These are phyloP conservation scores for Psilocybe cubensis DNA, from an alignment of 768 basidiomycete genomes.

Conservation along the genomic window DNA sequence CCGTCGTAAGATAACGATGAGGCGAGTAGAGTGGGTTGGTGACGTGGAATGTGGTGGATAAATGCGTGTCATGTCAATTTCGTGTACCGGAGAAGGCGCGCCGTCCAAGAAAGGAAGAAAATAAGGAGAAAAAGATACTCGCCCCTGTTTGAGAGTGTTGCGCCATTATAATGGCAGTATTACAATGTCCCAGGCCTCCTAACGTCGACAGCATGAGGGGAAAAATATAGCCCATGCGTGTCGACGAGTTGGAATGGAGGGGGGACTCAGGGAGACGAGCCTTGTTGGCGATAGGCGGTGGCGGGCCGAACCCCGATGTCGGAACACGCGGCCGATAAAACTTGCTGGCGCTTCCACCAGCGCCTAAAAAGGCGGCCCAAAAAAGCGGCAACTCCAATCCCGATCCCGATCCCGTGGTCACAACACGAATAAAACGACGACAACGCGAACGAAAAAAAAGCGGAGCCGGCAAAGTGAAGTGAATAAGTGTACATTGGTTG, in stretches of 20 bases:
- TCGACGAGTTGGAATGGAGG: conserved; percentile 13
- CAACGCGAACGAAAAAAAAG: conserved; percentile 5
- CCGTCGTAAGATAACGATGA: not conserved
- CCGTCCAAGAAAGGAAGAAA: not conserved
- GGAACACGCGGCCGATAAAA: not conserved
- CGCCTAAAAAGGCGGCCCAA: not conserved
- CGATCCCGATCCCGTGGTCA: conserved; percentile 4
- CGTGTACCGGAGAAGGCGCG: not conserved
- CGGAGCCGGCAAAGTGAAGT: not conserved
- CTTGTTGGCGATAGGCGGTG: too few species aligned
- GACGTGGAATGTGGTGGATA: not conserved
- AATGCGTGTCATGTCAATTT: not conserved
- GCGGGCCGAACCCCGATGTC: not conserved
- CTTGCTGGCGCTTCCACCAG: too few species aligned
- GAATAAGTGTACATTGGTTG: conserved; percentile 19
- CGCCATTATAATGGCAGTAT: not conserved
- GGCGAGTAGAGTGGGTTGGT: not conserved
- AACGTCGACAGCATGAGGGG: conserved; percentile 17
- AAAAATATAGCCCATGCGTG: conserved; percentile 25
- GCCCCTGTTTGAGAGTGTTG: not conserved
- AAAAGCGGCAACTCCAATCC: conserved; percentile 1
- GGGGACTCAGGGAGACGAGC: not conserved
- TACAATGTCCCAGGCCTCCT: not conserved
- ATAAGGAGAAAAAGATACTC: not conserved
- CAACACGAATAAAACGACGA: conserved; percentile 8